Evolutionary conservation across 2,329 filamentous ascomycete genomes (phyloP).

Genomic region (Hypoxylon sp.): DNA sequence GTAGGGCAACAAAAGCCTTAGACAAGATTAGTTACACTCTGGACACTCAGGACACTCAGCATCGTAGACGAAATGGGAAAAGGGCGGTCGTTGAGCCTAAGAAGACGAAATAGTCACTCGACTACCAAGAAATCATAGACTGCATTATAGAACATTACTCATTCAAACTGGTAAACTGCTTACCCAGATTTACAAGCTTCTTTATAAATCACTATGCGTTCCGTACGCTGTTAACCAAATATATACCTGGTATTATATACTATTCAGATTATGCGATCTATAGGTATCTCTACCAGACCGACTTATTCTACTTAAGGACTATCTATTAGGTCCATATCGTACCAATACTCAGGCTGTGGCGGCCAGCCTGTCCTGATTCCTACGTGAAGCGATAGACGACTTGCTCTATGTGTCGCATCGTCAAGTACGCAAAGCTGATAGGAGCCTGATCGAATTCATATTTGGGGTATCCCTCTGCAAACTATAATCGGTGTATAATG

Average conservation of each 20-base stretch:
- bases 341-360: background rate
- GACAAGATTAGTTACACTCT: conserved; percentile 49
- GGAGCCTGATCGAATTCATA: background rate
- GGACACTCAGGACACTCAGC: conserved; percentile 39
- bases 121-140: background rate
- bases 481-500: conserved; percentile 17
- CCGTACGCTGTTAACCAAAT: background rate
- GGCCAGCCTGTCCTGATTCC: background rate
- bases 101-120: conserved; percentile 45
- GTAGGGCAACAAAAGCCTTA: conserved; percentile 47
- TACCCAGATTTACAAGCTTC: background rate
- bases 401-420: background rate
- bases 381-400: background rate
- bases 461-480: conserved; percentile 10
- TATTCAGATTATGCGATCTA: background rate
- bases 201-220: background rate
- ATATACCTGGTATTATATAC: background rate
- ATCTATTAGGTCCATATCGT: background rate
- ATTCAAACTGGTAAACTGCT: background rate
- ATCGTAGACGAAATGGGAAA: conserved; percentile 18
- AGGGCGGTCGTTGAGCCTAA: conserved; percentile 39
- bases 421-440: background rate
- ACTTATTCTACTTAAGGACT: background rate
- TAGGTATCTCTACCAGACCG: background rate
- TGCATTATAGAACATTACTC: background rate